phyloP scores from a whole-genome alignment of 2,329 filamentous ascomycete species.

The Parastagonospora avenae region DNA sequence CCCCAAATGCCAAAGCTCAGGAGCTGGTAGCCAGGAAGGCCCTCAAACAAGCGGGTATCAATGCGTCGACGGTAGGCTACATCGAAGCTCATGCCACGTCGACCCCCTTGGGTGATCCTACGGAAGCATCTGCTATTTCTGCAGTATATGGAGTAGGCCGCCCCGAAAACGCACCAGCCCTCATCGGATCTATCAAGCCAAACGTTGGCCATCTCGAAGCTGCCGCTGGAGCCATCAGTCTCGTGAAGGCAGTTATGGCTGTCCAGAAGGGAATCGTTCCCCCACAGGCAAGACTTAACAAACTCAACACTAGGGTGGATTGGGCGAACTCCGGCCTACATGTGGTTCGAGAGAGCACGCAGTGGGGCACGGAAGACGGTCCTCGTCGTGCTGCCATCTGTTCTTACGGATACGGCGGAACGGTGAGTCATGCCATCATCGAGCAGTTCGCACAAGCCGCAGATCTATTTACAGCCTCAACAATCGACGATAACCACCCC shows the following conservation, averaged over 20 bases:
- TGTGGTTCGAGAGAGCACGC: conserved; percentile 15
- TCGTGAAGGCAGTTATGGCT: conserved; percentile 28
- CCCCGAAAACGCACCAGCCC: too few relatives aligned
- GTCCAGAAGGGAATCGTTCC: conserved; percentile 36
- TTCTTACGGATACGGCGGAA: conserved; percentile 25
- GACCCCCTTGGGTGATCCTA: conserved; percentile 57
- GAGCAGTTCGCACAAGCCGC: conserved; percentile 6
- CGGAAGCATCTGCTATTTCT: conserved; percentile 32
- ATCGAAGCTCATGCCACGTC: conserved; percentile 60
- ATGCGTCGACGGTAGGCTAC: conserved; percentile 33
- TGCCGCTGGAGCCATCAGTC: conserved; percentile 24
- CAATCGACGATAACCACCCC: not conserved
- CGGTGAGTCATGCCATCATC: conserved; percentile 15
- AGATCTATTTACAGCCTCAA: too few relatives aligned
- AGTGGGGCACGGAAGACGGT: conserved; percentile 13
- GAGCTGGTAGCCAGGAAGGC: conserved; percentile 34
- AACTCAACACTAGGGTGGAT: conserved; percentile 20
- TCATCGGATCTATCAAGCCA: not conserved
- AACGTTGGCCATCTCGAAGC: not conserved
- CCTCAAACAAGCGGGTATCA: conserved; percentile 45
- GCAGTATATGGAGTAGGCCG: conserved; percentile 20
- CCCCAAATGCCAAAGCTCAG: conserved; percentile 53
- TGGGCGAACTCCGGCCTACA: conserved; percentile 10
- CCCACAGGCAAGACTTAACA: conserved; percentile 30
- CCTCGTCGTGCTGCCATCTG: conserved; percentile 15